Conservation (phyloP, 805 yeast species). For the Wickerhamiella occidentalis region DNA sequence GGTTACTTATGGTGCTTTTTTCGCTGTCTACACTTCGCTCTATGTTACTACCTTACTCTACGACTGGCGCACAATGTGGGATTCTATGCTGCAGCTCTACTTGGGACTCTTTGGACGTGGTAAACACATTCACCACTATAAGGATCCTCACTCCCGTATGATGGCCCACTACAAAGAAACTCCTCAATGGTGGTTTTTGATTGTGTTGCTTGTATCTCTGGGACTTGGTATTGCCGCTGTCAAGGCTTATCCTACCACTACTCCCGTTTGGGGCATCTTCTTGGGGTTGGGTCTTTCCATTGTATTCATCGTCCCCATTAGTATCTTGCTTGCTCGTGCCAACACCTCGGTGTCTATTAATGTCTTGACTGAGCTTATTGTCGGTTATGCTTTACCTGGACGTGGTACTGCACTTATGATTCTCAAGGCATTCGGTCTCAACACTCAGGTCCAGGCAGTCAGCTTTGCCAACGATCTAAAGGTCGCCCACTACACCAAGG, state of each 20-base stretch:
- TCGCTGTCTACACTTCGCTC: slow-evolving; percentile 41
- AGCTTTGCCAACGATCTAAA: slow-evolving; percentile 46
- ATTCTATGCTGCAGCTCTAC: slow-evolving; percentile 21
- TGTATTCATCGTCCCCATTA: slow-evolving; percentile 50
- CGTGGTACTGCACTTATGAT: slow-evolving; percentile 20
- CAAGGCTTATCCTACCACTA: slow-evolving; percentile 1
- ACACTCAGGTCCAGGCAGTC: slow-evolving; percentile 50
- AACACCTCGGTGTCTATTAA: slow-evolving; percentile 46
- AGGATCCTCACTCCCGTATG: slow-evolving; percentile 37
- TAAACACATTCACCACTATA: slow-evolving; percentile 15
- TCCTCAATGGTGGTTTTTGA: slow-evolving; percentile 41
- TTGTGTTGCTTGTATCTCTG: slow-evolving; percentile 25
- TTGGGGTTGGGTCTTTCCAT: slow-evolving; percentile 44
- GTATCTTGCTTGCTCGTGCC: slow-evolving; percentile 50
- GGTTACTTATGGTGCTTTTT: slow-evolving; percentile 40
- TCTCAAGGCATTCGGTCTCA: slow-evolving; percentile 47
- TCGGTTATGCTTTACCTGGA: slow-evolving; percentile 50
- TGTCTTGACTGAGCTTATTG: slow-evolving; percentile 50
- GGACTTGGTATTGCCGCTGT: neutral
- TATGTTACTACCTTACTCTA: slow-evolving; percentile 36
- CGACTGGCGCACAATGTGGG: slow-evolving; percentile 30
- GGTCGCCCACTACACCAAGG: slow-evolving; percentile 32
- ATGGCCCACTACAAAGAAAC: slow-evolving; percentile 39
- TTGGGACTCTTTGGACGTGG: slow-evolving; percentile 8
- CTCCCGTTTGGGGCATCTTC: slow-evolving; percentile 41